Evolutionary conservation across 768 basidiomycete genomes (phyloP), one percentile per base, ranked within the genome.

Genomic region (Panellus pusillus): DNA sequence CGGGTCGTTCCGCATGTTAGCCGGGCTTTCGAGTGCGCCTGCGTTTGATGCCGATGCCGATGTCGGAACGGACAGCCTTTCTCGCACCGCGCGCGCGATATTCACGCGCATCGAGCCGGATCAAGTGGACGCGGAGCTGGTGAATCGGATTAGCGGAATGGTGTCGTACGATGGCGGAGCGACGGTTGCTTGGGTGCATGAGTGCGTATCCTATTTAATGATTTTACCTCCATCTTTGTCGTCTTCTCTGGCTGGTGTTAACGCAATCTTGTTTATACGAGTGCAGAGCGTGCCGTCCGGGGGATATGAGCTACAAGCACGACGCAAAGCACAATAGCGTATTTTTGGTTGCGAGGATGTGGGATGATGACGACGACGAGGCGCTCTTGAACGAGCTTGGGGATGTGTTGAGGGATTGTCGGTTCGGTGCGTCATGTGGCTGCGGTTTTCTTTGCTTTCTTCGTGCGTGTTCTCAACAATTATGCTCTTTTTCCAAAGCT

Each of bases 241-340:
- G 24, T 24, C 32, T 42, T 38, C 3, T 37, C 27, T 35, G 9
- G 19, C 3, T 37, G 6, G n/a, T 50, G 19, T 19, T 55, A 14
- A 55, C n/a, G n/a, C n/a, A n/a, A n/a, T n/a, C n/a, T n/a, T 43
- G 17, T 36, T 28, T 31, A 52, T 52, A 13, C 55, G 51, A 39
- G 20, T 41, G 39, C 66, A 89, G 89, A 65, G 74, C 77, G 13
- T 69, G 74, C 36, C 76, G 80, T 42, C 87, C 87, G 0, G 78
- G 80, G 0, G 89, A 91, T 68, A 89, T 91, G 63, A 89, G 84
- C 67, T 91, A 91, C 72, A 89, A 87, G 57, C 84, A 88, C 60
- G 87, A 91, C 64, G 85, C 89, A 6, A 80, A 81, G 64, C 82
- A 82, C 43, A 75, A 67, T 45, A 78, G 72, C 48, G 74, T 72